Evolutionary conservation across 2,329 filamentous ascomycete genomes (phyloP), one percentile per base, ranked within the genome.

Genomic region (Acephala macrosclerotiorum): DNA sequence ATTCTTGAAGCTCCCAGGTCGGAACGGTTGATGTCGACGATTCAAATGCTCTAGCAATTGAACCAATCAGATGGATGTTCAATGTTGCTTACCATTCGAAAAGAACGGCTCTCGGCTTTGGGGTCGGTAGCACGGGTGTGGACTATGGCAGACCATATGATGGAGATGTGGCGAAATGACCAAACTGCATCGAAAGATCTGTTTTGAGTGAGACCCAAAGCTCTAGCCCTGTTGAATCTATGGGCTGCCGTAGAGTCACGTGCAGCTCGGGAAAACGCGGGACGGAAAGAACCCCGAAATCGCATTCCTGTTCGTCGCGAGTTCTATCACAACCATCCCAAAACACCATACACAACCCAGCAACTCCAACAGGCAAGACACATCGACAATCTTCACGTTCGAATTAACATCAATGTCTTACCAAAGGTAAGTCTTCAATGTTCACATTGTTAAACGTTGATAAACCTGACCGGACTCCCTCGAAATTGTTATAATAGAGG

Each of bases 11-110:
- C 49, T 51, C 42, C n/a, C 11, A 56, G n/a, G 45, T 56, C 65
- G 61, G 65, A 36, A 57, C 40, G 57, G 20, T 36, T 63, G 63
- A 66, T 63, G 66, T 68, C 65, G 62, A 65, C 49, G 56, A 60
- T 62, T 11, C 25, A 65, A 68, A 68, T 69, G 67, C 68, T 65
- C 66, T 69, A 69, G 62, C 57, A 61, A 63, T 60, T 66, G 49
- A 56, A 42, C 69, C 69, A 71, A 72, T 71, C 59, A 69, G 12
- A 51, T 22, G 0, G 49, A 3, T 14, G 56, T 9, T 38, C 25
- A 66, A 60, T 60, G 12, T 33, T 68, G 68, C 68, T 70, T 20
- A 49, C 45, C 45, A 47, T 49, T 25, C n/a, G 9, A 18, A 5
- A 14, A 16, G 3, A n/a, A 42, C 38, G 38, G 12, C 18, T 42